phyloP scores from a whole-genome alignment of 1,284 basidiomycete species.

The Sphagnurus paluster region DNA sequence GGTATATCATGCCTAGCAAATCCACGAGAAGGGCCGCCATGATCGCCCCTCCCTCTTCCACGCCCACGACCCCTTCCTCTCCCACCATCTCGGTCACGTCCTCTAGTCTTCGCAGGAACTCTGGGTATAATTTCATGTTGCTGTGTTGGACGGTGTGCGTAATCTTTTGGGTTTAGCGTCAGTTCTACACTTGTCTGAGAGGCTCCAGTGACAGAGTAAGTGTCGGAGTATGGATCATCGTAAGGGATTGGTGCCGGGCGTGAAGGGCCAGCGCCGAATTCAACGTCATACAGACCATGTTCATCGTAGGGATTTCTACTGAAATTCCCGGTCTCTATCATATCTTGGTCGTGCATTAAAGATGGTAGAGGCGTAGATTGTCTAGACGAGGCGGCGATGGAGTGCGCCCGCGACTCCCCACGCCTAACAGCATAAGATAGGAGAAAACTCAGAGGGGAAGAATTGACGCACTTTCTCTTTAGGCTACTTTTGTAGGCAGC shows the following conservation, averaged over 20 bases:
- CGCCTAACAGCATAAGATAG: constrained; percentile 39
- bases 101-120: constrained; percentile 25
- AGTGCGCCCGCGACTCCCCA: constrained; percentile 47
- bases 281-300: constrained; percentile 64
- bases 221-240: constrained; percentile 74
- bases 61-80: constrained; percentile 27
- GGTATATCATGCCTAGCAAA: constrained; percentile 21
- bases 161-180: neutral
- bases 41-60: constrained; percentile 23
- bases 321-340: constrained; percentile 44
- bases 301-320: constrained; percentile 62
- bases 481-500: constrained; percentile 59
- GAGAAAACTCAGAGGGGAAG: constrained; percentile 4
- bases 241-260: constrained; percentile 69
- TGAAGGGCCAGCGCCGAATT: constrained; percentile 51
- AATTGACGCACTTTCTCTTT: constrained; percentile 49
- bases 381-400: constrained; percentile 51
- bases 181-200: constrained; percentile 15
- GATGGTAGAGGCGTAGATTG: constrained; percentile 55
- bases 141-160: constrained; percentile 2
- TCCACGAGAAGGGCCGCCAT: constrained; percentile 20
- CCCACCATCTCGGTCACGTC: constrained; percentile 26
- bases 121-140: constrained; percentile 22
- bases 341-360: constrained; percentile 53
- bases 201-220: constrained; percentile 22